phyloP scores from a whole-genome alignment of 2,329 filamentous ascomycete species.

The Ophiostoma piceae region DNA sequence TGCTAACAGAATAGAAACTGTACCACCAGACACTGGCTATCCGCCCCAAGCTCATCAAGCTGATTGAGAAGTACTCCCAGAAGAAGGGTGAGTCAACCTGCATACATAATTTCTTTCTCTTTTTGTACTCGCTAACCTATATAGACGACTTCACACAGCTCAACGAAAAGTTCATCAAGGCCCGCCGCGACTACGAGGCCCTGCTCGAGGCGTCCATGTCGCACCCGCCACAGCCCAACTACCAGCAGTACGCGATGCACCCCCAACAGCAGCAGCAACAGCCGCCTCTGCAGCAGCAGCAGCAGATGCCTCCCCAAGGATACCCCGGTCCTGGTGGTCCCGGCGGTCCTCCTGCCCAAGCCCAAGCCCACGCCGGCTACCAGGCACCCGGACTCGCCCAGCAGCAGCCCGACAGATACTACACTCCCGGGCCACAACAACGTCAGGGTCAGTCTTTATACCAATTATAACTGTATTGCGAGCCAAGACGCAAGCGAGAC shows the following conservation, averaged over 20 bases:
- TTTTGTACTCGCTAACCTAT: neutral
- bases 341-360: slow-evolving; percentile 24
- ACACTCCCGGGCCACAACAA: slow-evolving; percentile 52
- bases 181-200: slow-evolving; percentile 89
- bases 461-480: neutral
- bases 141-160: slow-evolving; percentile 95
- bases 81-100: slow-evolving; percentile 70
- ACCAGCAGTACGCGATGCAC: slow-evolving; percentile 61
- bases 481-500: neutral
- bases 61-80: slow-evolving; percentile 98
- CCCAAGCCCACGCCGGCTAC: slow-evolving; percentile 30
- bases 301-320: slow-evolving; percentile 42
- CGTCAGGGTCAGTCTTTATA: slow-evolving; percentile 30
- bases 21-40: slow-evolving; percentile 95
- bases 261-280: slow-evolving; percentile 32
- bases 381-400: slow-evolving; percentile 42
- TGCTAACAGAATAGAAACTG: slow-evolving; percentile 48
- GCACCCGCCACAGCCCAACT: slow-evolving; percentile 73
- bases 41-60: slow-evolving; percentile 90
- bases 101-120: neutral
- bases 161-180: slow-evolving; percentile 99
- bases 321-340: slow-evolving; percentile 39
- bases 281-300: slow-evolving; percentile 33
- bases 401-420: slow-evolving; percentile 56
- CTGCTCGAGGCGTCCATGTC: slow-evolving; percentile 96